phyloP scores from a whole-genome alignment of 1,139 yeast genomes.

The Meyerozyma carpophila region DNA sequence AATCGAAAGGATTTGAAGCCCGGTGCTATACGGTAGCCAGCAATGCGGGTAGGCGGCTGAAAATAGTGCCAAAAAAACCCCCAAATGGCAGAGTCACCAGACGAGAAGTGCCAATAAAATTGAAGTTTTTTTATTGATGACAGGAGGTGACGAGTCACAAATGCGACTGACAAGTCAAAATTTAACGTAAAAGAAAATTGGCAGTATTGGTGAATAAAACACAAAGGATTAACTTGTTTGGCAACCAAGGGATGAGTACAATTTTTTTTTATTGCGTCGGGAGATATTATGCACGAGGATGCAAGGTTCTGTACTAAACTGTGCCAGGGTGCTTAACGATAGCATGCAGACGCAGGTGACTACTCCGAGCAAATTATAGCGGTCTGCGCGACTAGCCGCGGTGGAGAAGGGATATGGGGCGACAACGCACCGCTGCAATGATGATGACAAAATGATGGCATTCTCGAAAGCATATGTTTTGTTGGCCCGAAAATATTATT shows the following conservation, averaged over 20 bases:
- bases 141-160: neutral
- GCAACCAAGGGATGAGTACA: neutral
- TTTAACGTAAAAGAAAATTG: neutral
- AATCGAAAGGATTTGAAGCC: neutral
- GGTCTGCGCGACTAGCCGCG: neutral
- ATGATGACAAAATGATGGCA: too few relatives aligned
- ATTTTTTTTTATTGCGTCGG: neutral
- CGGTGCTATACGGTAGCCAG: neutral
- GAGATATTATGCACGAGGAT: neutral
- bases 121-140: neutral
- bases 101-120: too few relatives aligned
- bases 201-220: neutral
- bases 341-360: neutral
- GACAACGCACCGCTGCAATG: too few relatives aligned
- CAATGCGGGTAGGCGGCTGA: too few relatives aligned
- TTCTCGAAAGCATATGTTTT: neutral
- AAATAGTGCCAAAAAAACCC: too few relatives aligned
- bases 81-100: too few relatives aligned
- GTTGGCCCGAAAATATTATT: too few relatives aligned
- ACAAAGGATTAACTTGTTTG: neutral
- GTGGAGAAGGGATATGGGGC: too few relatives aligned
- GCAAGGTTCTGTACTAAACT: neutral
- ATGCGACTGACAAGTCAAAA: neutral
- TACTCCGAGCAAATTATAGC: neutral
- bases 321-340: neutral